phyloP scores from a whole-genome alignment of 2,329 filamentous ascomycete species.

The Colletotrichum chrysophilum region DNA sequence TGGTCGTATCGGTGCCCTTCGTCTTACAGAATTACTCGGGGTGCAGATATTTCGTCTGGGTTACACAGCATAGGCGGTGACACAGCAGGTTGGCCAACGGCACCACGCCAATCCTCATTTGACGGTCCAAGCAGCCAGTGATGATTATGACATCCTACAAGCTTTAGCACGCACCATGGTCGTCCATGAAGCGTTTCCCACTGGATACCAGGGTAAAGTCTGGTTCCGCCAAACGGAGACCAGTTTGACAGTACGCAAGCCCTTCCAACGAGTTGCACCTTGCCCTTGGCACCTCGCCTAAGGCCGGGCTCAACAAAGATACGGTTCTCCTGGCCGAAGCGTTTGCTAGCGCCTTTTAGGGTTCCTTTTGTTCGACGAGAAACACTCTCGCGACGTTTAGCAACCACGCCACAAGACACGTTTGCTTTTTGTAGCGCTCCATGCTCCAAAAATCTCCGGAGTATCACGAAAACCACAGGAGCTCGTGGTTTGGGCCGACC shows the following conservation, averaged over 20 bases:
- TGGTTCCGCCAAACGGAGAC: background rate
- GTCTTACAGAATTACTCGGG: background rate
- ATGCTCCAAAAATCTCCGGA: background rate
- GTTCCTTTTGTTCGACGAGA: background rate
- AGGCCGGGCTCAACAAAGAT: background rate
- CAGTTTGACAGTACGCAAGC: background rate
- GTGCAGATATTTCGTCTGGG: background rate
- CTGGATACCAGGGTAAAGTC: background rate
- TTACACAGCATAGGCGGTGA: slow-evolving; percentile 8
- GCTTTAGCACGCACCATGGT: background rate
- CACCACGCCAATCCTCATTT: background rate
- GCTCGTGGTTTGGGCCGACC: background rate
- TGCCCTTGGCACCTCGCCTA: background rate
- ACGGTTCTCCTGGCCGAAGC: background rate
- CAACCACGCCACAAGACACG: background rate
- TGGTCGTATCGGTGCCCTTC: background rate
- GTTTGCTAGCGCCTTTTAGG: background rate
- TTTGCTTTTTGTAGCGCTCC: background rate
- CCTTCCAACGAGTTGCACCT: background rate
- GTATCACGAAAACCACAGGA: background rate
- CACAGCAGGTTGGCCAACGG: background rate
- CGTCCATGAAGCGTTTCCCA: background rate
- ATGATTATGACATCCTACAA: background rate
- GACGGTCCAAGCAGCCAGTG: background rate
- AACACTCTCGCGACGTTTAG: background rate